Conservation (phyloP, 2,329 filamentous ascomycete genomes). For the Nigrospora osmanthi region DNA sequence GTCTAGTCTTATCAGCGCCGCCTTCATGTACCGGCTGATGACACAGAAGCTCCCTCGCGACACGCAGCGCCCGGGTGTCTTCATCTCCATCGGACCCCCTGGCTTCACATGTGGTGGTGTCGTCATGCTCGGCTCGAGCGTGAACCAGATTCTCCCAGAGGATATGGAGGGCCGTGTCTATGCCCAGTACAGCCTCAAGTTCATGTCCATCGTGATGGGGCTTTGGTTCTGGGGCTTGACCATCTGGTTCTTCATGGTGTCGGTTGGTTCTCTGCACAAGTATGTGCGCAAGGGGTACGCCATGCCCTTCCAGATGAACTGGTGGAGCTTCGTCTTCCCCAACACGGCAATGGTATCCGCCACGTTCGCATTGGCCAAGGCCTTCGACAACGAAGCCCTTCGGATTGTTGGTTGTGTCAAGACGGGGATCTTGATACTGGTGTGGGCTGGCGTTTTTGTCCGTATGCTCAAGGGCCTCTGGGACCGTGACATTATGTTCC, state of each 20-base stretch:
- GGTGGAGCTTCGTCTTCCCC: constrained; percentile 77
- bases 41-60: constrained; percentile 77
- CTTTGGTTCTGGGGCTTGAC: constrained; percentile 81
- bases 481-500: constrained; percentile 65
- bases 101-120: constrained; percentile 47
- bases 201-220: constrained; percentile 52
- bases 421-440: constrained; percentile 54
- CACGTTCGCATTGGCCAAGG: constrained; percentile 61
- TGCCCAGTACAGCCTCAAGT: constrained; percentile 33
- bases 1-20: constrained; percentile 39
- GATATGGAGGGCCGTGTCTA: constrained; percentile 33
- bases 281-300: constrained; percentile 47
- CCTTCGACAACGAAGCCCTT: constrained; percentile 51
- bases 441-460: constrained; percentile 61
- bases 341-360: constrained; percentile 71
- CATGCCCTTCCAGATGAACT: constrained; percentile 76
- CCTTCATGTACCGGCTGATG: constrained; percentile 82
- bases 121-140: constrained; percentile 36
- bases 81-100: constrained; percentile 72
- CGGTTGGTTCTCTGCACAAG: constrained; percentile 67
- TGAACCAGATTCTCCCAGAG: constrained; percentile 32
- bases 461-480: constrained; percentile 66
- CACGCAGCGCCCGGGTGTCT: constrained; percentile 70
- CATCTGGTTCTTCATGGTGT: constrained; percentile 77
- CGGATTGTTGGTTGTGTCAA: constrained; percentile 61